phyloP scores from a whole-genome alignment of 2,329 filamentous ascomycete genomes.

The Laburnicola sp. region DNA sequence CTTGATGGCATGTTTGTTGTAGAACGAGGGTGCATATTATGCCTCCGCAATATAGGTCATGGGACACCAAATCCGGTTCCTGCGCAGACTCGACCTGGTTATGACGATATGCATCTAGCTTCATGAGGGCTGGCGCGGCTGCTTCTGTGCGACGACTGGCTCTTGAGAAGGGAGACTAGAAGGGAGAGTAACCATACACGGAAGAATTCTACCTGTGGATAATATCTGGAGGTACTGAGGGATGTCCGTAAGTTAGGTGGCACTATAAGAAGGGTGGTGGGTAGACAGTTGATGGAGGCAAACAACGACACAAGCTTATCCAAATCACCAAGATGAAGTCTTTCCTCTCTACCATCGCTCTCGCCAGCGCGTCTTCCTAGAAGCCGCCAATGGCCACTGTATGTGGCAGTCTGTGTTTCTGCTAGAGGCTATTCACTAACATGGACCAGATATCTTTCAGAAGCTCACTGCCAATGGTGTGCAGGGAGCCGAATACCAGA shows the following conservation, averaged over 20 bases:
- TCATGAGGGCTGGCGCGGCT: neutral
- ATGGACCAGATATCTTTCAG: slow-evolving; percentile 42
- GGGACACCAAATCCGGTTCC: slow-evolving; percentile 15
- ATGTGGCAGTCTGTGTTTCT: slow-evolving; percentile 4
- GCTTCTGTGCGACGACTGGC: slow-evolving; percentile 11
- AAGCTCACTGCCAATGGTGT: slow-evolving; percentile 41
- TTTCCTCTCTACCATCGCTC: slow-evolving; percentile 20
- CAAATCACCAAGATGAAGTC: slow-evolving; percentile 24
- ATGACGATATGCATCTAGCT: slow-evolving; percentile 2
- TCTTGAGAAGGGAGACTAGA: neutral
- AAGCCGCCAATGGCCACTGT: slow-evolving; percentile 28
- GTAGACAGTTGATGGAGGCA: neutral
- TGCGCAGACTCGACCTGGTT: slow-evolving; percentile 15
- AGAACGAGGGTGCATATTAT: slow-evolving; percentile 8
- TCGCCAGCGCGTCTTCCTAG: slow-evolving; percentile 20
- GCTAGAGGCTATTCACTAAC: slow-evolving; percentile 8
- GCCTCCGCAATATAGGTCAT: slow-evolving; percentile 21
- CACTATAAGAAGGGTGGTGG: slow-evolving; percentile 16
- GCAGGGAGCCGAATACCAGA: slow-evolving; percentile 41
- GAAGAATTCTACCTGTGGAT: slow-evolving; percentile 24
- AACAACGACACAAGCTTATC: neutral
- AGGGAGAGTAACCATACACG: slow-evolving; percentile 4
- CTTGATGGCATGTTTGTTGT: slow-evolving; percentile 9
- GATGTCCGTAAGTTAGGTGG: neutral
- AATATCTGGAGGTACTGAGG: slow-evolving; percentile 11